phyloP scores from a whole-genome alignment of 129 eudicot genomes.

The Centella asiatica region DNA sequence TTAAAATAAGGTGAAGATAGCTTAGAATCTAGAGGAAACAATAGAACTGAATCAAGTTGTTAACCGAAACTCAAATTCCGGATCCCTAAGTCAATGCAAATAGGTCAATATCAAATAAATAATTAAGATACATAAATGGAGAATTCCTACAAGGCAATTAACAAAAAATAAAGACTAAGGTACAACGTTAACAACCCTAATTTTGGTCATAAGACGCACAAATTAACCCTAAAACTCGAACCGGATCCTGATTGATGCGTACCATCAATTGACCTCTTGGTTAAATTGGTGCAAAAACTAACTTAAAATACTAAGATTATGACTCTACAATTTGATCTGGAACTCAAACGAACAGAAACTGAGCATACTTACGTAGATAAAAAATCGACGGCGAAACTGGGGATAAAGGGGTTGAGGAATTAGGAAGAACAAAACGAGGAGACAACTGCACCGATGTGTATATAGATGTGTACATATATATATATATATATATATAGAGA shows the following conservation, averaged over 20 bases:
- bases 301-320: not conserved
- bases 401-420: not conserved
- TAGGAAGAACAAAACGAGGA: not conserved
- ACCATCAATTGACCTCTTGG: not conserved
- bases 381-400: not conserved
- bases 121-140: too few species aligned
- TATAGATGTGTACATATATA: too few species aligned
- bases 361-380: not conserved
- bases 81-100: not conserved
- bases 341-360: not conserved
- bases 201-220: too few species aligned
- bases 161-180: too few species aligned
- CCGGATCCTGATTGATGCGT: too few species aligned
- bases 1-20: not conserved
- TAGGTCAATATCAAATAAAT: not conserved
- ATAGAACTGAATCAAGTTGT: too few species aligned
- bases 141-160: too few species aligned
- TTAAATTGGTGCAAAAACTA: not conserved
- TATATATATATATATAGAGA: too few species aligned
- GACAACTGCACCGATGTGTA: too few species aligned
- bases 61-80: not conserved
- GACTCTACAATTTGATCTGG: not conserved
- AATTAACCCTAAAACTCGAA: not conserved
- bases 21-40: not conserved
- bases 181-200: not conserved